These are phyloP conservation scores for Melastoma malabathricum DNA, from an alignment of 345 rosid species.

Conservation along the genomic window DNA sequence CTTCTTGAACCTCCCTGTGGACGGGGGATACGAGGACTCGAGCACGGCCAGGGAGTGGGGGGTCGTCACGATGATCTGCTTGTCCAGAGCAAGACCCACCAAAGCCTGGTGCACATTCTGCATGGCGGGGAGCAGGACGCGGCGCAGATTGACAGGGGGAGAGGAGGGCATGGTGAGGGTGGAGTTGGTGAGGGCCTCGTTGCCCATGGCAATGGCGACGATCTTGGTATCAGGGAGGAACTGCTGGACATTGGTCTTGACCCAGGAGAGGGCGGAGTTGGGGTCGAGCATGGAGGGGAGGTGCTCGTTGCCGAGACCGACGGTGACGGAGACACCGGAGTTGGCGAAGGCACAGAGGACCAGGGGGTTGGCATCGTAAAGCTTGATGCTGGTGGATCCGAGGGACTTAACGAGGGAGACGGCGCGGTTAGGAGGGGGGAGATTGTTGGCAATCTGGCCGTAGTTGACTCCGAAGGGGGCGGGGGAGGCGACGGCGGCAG, in stretches of 20 bases:
- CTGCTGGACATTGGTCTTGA: slow-evolving; percentile 25
- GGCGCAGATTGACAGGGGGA: slow-evolving; percentile 2
- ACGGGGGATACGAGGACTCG: slow-evolving; percentile 37
- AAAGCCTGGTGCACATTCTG: slow-evolving; percentile 23
- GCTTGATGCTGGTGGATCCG: slow-evolving; percentile 30
- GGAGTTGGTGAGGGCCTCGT: slow-evolving; percentile 31
- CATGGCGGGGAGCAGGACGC: slow-evolving; percentile 29
- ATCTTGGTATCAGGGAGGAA: slow-evolving; percentile 36
- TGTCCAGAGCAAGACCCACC: slow-evolving; percentile 16
- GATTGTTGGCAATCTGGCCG: slow-evolving; percentile 36
- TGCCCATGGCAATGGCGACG: slow-evolving; percentile 30
- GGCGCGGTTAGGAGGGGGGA: slow-evolving; percentile 27
- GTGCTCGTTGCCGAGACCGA: slow-evolving; percentile 36
- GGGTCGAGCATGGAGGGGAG: slow-evolving; percentile 25
- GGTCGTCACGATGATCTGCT: slow-evolving; percentile 30
- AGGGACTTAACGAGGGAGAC: slow-evolving; percentile 30
- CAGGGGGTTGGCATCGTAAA: slow-evolving; percentile 32
- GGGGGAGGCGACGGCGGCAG: slow-evolving; percentile 3
- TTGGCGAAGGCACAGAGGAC: slow-evolving; percentile 32
- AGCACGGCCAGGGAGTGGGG: slow-evolving; percentile 31
- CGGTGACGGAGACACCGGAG: slow-evolving; percentile 30
- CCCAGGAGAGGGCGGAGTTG: slow-evolving; percentile 23
- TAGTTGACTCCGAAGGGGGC: slow-evolving; percentile 32
- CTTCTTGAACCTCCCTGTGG: slow-evolving; percentile 26
- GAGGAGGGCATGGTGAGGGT: slow-evolving; percentile 6